Evolutionary conservation across 441 rosid genomes (phyloP), one percentile per base, ranked within the genome.

Genomic region (Brassica hybrid): DNA sequence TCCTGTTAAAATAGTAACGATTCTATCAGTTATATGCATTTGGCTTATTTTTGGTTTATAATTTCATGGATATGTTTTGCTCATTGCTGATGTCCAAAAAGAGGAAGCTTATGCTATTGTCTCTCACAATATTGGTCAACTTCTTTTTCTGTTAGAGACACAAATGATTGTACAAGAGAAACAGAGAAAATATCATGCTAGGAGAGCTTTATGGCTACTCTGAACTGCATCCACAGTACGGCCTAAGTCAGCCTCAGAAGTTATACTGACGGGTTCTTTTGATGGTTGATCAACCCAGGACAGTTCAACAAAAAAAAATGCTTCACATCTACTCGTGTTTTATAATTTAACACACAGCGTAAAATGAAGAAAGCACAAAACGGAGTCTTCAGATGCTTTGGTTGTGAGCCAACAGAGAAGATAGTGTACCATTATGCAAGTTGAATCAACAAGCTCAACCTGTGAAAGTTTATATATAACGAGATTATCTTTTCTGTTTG

Each of bases 201-300:
- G 74, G 23, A 89, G 86, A 85, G 94, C 90, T 21, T 83, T 89
- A 70, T 41, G 65, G 57, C 81, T 88, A 72, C 88, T 92, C 25
- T 88, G 93, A 12, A 83, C 83, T 10, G 86, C 87, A 56, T 88
- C 84, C 83, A 81, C 91, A 76, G 88, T 90, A 65, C 92, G 93
- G 96, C 93, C 94, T 74, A 91, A 87, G 84, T 77, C 86, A 56
- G 97, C 48, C 48, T 41, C 48, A 41, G 48, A 41, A 41, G 48
- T 41, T 41, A 3, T 90, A 67, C 74, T 94, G 32, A 83, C 88
- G 32, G 97, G 99, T 68, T 91, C 97, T n/a, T 94, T 85, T 81
- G 99, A 92, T 62, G 96, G 97, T 63, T 94, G 97, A 97, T 71
- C 89, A 21, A 79, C 94, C 43, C 83, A 92, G 94, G 97, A 90